phyloP scores from a whole-genome alignment of 1,284 basidiomycete genomes.

The Sanghuangporus weigelae region DNA sequence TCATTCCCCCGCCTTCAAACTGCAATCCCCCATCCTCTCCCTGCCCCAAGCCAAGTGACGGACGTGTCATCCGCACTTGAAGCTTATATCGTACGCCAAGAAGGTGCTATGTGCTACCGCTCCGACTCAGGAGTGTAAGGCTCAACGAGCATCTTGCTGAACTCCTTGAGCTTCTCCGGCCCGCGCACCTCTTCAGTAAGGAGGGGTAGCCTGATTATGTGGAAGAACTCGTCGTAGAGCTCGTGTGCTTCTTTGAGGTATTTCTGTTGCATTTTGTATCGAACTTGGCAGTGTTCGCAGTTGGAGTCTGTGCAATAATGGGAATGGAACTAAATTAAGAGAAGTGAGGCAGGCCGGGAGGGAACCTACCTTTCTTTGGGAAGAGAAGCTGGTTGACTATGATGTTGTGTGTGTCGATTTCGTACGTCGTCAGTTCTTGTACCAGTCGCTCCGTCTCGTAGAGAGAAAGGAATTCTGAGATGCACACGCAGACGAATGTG shows the following conservation, averaged over 20 bases:
- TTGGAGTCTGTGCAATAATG: slow-evolving; percentile 56
- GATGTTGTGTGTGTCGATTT: slow-evolving; percentile 98
- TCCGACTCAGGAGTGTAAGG: slow-evolving; percentile 40
- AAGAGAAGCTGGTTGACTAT: slow-evolving; percentile 97
- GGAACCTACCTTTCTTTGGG: slow-evolving; percentile 75
- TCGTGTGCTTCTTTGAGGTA: slow-evolving; percentile 93
- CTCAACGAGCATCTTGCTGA: slow-evolving; percentile 80
- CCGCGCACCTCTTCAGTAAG: slow-evolving; percentile 97
- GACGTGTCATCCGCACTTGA: not conserved
- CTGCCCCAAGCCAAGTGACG: not conserved
- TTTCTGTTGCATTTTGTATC: slow-evolving; percentile 98
- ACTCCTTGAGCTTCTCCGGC: slow-evolving; percentile 87
- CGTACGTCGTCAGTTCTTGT: slow-evolving; percentile 93
- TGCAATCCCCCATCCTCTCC: too few relatives aligned
- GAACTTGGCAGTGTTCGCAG: slow-evolving; percentile 92
- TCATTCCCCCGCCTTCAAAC: too few relatives aligned
- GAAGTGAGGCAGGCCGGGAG: not conserved
- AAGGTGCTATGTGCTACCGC: not conserved
- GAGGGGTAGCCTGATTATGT: slow-evolving; percentile 88
- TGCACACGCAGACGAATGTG: slow-evolving; percentile 97
- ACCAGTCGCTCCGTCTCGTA: slow-evolving; percentile 98
- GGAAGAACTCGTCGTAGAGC: slow-evolving; percentile 96
- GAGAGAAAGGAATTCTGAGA: slow-evolving; percentile 95
- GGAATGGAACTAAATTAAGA: not conserved
- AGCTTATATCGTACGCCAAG: not conserved